Evolutionary conservation across 345 rosid genomes (phyloP), one percentile per base, ranked within the genome.

Genomic region (Citrus medica): DNA sequence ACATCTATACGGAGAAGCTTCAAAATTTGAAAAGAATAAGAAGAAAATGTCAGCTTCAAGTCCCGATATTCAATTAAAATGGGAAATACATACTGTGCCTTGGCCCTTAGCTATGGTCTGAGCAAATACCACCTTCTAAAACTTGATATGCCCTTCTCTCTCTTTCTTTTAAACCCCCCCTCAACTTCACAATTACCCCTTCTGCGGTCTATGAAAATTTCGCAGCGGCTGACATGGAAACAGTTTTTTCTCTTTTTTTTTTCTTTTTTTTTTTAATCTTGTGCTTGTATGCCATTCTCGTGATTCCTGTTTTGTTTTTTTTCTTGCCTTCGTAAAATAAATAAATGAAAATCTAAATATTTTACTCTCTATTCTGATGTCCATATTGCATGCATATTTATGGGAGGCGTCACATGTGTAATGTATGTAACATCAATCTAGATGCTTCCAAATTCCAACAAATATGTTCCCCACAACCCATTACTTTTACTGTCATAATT

Each of bases 151-250:
- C 30, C 60, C 62, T 55, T 71, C 70, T 69, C 64, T 56, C 69
- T 64, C 63, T 25, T 56, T 42, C 37, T 27, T 4, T 63, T 9
- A 24, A 30, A 14, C 0, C 75, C 80, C 67, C 33, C 65, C 42
- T 60, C 74, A 81, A 13, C 51, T 46, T 46, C 51, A 46, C 51
- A 37, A 77, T 77, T 65, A n/a, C 71, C 27, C 75, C 73, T 83
- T 67, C 81, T 72, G 84, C 71, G 42, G 17, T 30, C 51, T 67
- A 19, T 38, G 9, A 37, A 78, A 37, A 78, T 65, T 74, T 75
- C 83, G 83, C 90, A 86, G 89, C 84, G 86, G 83, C 90, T 86
- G 90, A 90, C 91, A 84, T 78, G 88, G 90, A 79, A 56, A 80
- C 79, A 82, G 90, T 80, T 78, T 32, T 33, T 33, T 71, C 67